Conservation (phyloP, 2,329 filamentous ascomycete species). For the Neurospora sp. region DNA sequence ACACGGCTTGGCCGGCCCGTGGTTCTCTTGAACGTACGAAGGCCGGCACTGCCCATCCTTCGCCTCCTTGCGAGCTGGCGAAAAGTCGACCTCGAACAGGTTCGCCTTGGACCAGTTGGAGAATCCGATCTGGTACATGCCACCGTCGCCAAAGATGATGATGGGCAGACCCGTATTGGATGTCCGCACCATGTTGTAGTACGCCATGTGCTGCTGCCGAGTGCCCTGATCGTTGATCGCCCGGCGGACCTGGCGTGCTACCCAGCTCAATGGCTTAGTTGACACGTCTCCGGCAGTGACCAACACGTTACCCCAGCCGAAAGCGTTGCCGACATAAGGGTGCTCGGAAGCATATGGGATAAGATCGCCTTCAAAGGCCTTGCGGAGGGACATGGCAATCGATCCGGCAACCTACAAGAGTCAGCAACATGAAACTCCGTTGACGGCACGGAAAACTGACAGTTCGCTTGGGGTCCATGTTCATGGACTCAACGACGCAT, state of each 20-base stretch:
- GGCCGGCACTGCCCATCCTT: slow-evolving; percentile 10
- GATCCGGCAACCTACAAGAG: slow-evolving; percentile 10
- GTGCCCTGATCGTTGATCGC: slow-evolving; percentile 24
- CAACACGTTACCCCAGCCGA: slow-evolving; percentile 18
- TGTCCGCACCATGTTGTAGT: slow-evolving; percentile 18
- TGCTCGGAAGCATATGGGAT: slow-evolving; percentile 14
- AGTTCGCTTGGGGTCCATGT: slow-evolving; percentile 9
- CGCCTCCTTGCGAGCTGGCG: slow-evolving; percentile 12
- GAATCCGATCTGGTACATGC: slow-evolving; percentile 23
- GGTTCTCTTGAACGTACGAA: slow-evolving; percentile 19
- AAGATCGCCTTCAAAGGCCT: slow-evolving; percentile 16
- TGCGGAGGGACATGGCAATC: slow-evolving; percentile 22
- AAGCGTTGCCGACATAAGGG: slow-evolving; percentile 23
- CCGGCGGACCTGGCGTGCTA: slow-evolving; percentile 19
- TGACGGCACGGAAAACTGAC: not conserved
- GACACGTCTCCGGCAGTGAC: slow-evolving; percentile 16
- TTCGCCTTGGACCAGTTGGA: slow-evolving; percentile 25
- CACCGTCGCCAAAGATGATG: slow-evolving; percentile 21
- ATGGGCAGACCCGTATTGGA: slow-evolving; percentile 17
- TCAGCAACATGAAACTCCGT: not conserved
- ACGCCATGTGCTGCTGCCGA: slow-evolving; percentile 26
- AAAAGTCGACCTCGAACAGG: slow-evolving; percentile 21
- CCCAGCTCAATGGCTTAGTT: slow-evolving; percentile 21
- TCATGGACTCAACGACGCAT: slow-evolving; percentile 5
- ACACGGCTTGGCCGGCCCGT: slow-evolving; percentile 15